A percentile compares a stretch with the other conserved stretches of the same genome.
These are phyloP conservation scores for Aeschynomene evenia DNA, from an alignment of 306 rosid species.

Conservation along the genomic window DNA sequence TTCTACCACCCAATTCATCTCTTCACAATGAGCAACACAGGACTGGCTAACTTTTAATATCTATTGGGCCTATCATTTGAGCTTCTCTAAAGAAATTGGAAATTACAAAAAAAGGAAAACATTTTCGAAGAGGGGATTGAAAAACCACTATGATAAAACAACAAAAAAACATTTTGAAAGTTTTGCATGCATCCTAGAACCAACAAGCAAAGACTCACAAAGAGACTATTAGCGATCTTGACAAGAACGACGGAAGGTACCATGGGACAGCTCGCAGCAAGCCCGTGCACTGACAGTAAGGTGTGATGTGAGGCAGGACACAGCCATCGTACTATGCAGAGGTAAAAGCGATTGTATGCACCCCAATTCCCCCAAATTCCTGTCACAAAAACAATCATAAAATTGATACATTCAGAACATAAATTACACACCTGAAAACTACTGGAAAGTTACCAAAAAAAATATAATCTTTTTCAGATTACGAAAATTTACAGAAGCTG, in stretches of 20 bases:
- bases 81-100: not conserved
- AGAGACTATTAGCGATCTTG: constrained; percentile 98
- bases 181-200: constrained; percentile 55
- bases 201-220: constrained; percentile 84
- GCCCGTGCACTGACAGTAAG: constrained; percentile 55
- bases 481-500: not conserved
- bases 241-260: constrained; percentile 98
- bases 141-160: constrained; percentile 21
- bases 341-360: constrained; percentile 75
- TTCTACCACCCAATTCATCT: constrained; percentile 49
- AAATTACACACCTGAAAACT: not conserved
- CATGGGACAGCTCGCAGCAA: constrained; percentile 87
- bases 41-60: constrained; percentile 18
- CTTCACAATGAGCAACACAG: constrained; percentile 32
- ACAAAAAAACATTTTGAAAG: constrained; percentile 16
- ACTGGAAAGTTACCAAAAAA: not conserved
- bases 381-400: constrained; percentile 1
- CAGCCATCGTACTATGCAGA: constrained; percentile 42
- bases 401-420: not conserved
- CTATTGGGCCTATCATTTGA: constrained; percentile 2
- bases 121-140: not conserved
- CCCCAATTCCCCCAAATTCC: constrained; percentile 85
- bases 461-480: not conserved
- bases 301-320: constrained; percentile 63
- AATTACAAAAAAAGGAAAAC: not conserved